Evolutionary conservation across 805 yeast species (phyloP).

Genomic region (Cyberlindnera suaveolens): DNA sequence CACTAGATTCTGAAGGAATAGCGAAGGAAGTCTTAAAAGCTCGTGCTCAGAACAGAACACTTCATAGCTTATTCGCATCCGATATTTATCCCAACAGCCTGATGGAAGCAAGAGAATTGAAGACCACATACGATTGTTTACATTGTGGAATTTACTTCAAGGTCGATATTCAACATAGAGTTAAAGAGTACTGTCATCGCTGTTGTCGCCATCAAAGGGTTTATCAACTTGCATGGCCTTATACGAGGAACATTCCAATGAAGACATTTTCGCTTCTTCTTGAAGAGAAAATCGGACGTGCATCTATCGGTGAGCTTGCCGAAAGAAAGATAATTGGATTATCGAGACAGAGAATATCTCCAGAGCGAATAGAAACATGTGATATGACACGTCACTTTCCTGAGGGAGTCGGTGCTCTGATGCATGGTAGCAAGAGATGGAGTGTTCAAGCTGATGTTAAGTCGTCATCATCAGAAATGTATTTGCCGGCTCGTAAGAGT

Average conservation of each 20-base stretch:
- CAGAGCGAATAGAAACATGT: background rate
- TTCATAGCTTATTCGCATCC: constrained; percentile 19
- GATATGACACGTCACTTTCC: background rate
- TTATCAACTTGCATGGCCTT: constrained; percentile 24
- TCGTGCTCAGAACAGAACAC: constrained; percentile 14
- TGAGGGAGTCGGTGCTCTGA: too few species aligned
- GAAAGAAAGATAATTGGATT: background rate
- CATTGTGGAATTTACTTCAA: constrained; percentile 26
- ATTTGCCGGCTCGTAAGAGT: background rate
- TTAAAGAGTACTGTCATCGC: constrained; percentile 21
- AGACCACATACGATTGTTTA: constrained; percentile 22
- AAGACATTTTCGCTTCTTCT: background rate
- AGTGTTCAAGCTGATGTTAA: too few species aligned
- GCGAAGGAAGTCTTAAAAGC: background rate
- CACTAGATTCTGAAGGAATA: background rate
- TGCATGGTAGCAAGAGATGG: too few species aligned
- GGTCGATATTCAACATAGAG: background rate
- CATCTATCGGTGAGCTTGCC: constrained; percentile 6
- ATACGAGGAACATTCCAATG: constrained; percentile 4
- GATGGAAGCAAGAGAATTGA: background rate
- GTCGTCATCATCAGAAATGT: too few species aligned
- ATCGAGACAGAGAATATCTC: too few species aligned
- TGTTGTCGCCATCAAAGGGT: constrained; percentile 24
- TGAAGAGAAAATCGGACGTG: constrained; percentile 1
- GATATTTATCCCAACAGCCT: constrained; percentile 6